Evolutionary conservation across 2,329 filamentous ascomycete species (phyloP).

Genomic region (Pezicula radicicola): DNA sequence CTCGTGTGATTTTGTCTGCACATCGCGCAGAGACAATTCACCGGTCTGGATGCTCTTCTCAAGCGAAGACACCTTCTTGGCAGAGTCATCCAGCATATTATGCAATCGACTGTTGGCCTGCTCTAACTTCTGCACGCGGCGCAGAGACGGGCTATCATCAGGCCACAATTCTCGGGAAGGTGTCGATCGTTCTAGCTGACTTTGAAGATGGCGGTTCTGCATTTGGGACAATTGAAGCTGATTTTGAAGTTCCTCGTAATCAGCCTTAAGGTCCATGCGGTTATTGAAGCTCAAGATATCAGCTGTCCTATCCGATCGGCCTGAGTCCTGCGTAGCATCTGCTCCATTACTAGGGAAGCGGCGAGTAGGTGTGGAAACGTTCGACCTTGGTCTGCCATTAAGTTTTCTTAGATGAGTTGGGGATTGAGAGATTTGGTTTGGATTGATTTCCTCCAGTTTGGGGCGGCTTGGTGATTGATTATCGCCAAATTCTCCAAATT

Average conservation of each 20-base stretch:
- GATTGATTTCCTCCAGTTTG: constrained; percentile 82
- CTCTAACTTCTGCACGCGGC: constrained; percentile 86
- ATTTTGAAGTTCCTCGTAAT: constrained; percentile 90
- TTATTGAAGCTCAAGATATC: constrained; percentile 84
- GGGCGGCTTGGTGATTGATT: constrained; percentile 65
- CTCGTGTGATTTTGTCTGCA: constrained; percentile 91
- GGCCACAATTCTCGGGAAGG: constrained; percentile 58
- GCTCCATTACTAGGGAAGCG: constrained; percentile 64
- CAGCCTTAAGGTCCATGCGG: constrained; percentile 85
- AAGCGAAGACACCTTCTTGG: constrained; percentile 84
- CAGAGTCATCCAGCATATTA: constrained; percentile 90
- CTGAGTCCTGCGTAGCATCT: constrained; percentile 63
- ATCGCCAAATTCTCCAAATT: constrained; percentile 60
- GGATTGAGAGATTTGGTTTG: constrained; percentile 76
- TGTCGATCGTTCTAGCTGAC: constrained; percentile 71
- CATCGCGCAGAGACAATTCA: constrained; percentile 83
- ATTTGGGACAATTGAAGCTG: constrained; percentile 92
- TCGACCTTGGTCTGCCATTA: constrained; percentile 61
- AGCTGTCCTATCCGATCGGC: constrained; percentile 78
- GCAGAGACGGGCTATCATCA: constrained; percentile 75
- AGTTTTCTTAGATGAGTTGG: constrained; percentile 64
- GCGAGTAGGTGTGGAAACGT: constrained; percentile 74
- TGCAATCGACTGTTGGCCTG: constrained; percentile 88
- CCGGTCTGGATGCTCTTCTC: constrained; percentile 85
- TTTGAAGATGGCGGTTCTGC: constrained; percentile 91